Conservation (phyloP, 768 basidiomycete species). For the Boletus rubescentipes region DNA sequence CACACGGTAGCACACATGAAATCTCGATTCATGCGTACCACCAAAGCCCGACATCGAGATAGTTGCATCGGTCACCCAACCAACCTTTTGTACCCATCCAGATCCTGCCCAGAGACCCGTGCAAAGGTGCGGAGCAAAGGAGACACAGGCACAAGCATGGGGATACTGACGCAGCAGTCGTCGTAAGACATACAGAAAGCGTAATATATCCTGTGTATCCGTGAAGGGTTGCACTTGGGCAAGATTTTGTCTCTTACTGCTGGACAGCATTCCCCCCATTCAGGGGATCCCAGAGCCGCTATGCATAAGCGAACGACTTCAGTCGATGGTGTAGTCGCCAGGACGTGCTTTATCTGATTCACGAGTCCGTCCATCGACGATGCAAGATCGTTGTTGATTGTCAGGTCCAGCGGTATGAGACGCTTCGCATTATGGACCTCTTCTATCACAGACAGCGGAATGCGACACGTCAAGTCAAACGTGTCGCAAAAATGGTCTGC, state of each 20-base stretch:
- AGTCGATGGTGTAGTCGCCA: conserved; percentile 33
- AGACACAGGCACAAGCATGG: conserved; percentile 64
- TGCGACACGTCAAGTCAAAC: conserved; percentile 70
- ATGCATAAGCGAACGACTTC: conserved; percentile 58
- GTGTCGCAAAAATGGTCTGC: conserved; percentile 62
- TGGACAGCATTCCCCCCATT: conserved; percentile 64
- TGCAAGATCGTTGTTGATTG: conserved; percentile 17
- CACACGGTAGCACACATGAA: background rate
- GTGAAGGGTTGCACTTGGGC: background rate
- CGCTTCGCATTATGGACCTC: conserved; percentile 40
- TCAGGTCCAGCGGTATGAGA: conserved; percentile 34
- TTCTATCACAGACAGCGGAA: conserved; percentile 53
- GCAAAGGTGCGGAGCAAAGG: conserved; percentile 63
- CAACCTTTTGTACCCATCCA: conserved; percentile 76
- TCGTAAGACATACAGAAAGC: conserved; percentile 72
- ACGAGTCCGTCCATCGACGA: conserved; percentile 25
- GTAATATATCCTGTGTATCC: conserved; percentile 56
- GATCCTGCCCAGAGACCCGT: conserved; percentile 55
- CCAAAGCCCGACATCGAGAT: conserved; percentile 77
- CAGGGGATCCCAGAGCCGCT: conserved; percentile 56
- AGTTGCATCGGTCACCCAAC: conserved; percentile 76
- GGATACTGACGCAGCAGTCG: conserved; percentile 54
- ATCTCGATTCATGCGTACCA: conserved; percentile 45
- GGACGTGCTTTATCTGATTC: conserved; percentile 28
- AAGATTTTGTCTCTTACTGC: conserved; percentile 42